phyloP scores from a whole-genome alignment of 495 filamentous ascomycete genomes.

The Cetradonia linearis region DNA sequence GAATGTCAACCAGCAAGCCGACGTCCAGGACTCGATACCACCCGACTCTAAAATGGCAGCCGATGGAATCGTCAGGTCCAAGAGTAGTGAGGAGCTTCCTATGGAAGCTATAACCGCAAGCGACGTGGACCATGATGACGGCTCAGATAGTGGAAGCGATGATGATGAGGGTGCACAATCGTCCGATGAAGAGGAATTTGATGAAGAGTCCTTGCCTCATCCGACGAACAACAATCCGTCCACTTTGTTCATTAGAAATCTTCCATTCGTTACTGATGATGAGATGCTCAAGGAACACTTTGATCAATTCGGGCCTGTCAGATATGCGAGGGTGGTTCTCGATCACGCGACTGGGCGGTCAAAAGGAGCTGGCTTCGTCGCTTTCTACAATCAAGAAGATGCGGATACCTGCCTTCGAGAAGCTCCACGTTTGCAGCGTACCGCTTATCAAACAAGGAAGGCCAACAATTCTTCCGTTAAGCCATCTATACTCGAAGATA shows the following conservation, averaged over 20 bases:
- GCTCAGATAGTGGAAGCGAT: conserved; percentile 40
- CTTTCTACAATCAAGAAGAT: conserved; percentile 72
- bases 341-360: conserved; percentile 75
- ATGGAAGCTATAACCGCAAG: conserved; percentile 14
- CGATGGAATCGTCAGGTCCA: conserved; percentile 23
- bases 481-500: conserved; percentile 76
- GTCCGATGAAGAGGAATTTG: conserved; percentile 29
- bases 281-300: conserved; percentile 76
- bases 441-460: conserved; percentile 26
- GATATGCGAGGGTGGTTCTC: conserved; percentile 82
- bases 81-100: not conserved
- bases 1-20: conserved; percentile 33
- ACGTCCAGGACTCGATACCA: conserved; percentile 24
- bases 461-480: conserved; percentile 38
- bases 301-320: conserved; percentile 64
- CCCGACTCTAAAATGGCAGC: conserved; percentile 20
- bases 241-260: conserved; percentile 87
- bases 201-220: not conserved
- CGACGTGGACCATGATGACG: conserved; percentile 34
- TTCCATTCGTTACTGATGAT: conserved; percentile 79
- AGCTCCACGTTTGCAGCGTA: conserved; percentile 48
- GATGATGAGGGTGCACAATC: conserved; percentile 34
- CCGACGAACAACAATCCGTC: conserved; percentile 48
- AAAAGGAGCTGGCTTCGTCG: conserved; percentile 88
- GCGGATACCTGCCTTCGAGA: conserved; percentile 58